Conservation (phyloP, 2,329 filamentous ascomycete species). For the Penicillium psychrosexuale region DNA sequence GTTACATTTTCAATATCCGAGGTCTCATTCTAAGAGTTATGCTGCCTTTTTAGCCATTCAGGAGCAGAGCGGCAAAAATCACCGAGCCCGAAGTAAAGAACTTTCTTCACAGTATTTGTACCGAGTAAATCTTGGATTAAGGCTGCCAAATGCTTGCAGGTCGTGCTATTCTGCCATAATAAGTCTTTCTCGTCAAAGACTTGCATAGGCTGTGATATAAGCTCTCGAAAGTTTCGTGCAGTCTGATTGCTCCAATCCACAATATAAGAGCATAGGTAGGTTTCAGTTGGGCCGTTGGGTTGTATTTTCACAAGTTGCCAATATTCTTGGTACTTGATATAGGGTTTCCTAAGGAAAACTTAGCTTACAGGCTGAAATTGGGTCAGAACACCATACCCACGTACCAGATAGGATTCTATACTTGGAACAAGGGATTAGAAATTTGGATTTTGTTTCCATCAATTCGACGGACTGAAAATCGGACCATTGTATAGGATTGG, state of each 20-base stretch:
- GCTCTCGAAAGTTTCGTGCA: slow-evolving; percentile 19
- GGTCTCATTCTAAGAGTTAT: slow-evolving; percentile 15
- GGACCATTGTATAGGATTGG: slow-evolving; percentile 16
- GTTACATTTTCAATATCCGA: slow-evolving; percentile 14
- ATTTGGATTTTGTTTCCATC: slow-evolving; percentile 22
- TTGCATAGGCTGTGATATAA: slow-evolving; percentile 19
- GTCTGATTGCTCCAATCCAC: slow-evolving; percentile 23
- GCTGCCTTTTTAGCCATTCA: slow-evolving; percentile 18
- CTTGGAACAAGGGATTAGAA: slow-evolving; percentile 20
- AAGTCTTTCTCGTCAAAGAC: slow-evolving; percentile 19
- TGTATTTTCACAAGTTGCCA: slow-evolving; percentile 19
- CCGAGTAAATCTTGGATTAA: slow-evolving; percentile 16
- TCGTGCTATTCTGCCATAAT: slow-evolving; percentile 21
- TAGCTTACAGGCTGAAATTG: slow-evolving; percentile 11
- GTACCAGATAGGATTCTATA: slow-evolving; percentile 23
- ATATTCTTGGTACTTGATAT: slow-evolving; percentile 22
- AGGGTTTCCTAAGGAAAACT: slow-evolving; percentile 17
- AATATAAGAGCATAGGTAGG: slow-evolving; percentile 22
- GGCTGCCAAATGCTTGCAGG: slow-evolving; percentile 12
- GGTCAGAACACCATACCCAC: slow-evolving; percentile 14
- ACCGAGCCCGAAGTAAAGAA: slow-evolving; percentile 21
- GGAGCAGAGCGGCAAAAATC: slow-evolving; percentile 20
- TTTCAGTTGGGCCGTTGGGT: slow-evolving; percentile 18
- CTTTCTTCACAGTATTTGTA: slow-evolving; percentile 17
- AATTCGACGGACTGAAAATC: slow-evolving; percentile 22